Conservation (phyloP, 2,329 filamentous ascomycete species). For the Seiridium unicorne region DNA sequence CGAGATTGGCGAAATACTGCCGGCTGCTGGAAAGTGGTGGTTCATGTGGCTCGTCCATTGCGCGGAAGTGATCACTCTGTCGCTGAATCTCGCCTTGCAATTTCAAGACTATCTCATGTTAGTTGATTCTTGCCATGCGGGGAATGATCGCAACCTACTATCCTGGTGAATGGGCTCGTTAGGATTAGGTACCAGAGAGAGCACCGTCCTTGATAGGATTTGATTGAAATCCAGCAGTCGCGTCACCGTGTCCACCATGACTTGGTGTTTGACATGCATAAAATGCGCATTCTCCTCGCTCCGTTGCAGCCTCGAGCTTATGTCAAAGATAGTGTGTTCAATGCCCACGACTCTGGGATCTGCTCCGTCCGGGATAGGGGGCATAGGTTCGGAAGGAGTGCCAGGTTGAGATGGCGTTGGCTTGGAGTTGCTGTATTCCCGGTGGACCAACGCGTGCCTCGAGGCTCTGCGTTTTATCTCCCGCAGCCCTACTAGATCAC, state of each 20-base stretch:
- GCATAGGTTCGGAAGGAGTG: slow-evolving; percentile 79
- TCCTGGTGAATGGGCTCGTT: slow-evolving; percentile 81
- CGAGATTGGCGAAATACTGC: slow-evolving; percentile 65
- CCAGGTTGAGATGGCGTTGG: slow-evolving; percentile 74
- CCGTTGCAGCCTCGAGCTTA: slow-evolving; percentile 72
- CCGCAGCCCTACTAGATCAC: slow-evolving; percentile 83
- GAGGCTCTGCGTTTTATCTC: slow-evolving; percentile 96
- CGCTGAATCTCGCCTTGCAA: slow-evolving; percentile 61
- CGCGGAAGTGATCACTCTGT: slow-evolving; percentile 55
- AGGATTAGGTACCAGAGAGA: slow-evolving; percentile 70
- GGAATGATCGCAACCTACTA: slow-evolving; percentile 53
- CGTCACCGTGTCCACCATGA: slow-evolving; percentile 75
- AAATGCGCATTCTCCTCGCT: slow-evolving; percentile 81
- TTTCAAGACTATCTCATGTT: slow-evolving; percentile 44
- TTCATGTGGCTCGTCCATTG: slow-evolving; percentile 66
- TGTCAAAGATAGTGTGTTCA: slow-evolving; percentile 81
- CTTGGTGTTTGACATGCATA: slow-evolving; percentile 78
- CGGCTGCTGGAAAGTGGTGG: slow-evolving; percentile 61
- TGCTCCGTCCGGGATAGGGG: slow-evolving; percentile 66
- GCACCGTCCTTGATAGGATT: slow-evolving; percentile 74
- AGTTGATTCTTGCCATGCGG: slow-evolving; percentile 16
- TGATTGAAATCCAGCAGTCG: slow-evolving; percentile 75
- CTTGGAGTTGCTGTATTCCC: slow-evolving; percentile 83
- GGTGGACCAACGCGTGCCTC: slow-evolving; percentile 86
- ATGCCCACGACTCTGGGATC: slow-evolving; percentile 74